Evolutionary conservation across 208 protist species (phyloP).

Genomic region (Porcisia deanei): DNA sequence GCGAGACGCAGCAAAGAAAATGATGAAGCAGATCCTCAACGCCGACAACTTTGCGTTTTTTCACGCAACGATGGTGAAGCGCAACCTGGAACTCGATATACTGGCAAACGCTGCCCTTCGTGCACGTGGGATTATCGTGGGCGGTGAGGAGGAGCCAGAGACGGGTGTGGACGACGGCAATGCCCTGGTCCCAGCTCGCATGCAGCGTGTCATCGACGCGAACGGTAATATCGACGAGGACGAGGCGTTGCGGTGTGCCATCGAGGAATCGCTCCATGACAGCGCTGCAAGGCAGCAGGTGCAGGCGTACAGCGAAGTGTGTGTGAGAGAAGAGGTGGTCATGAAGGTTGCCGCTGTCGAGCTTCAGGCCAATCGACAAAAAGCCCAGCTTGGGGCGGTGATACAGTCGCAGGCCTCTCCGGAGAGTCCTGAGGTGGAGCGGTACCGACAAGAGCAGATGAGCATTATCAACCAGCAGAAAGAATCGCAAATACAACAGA

Average conservation of each 20-base stretch:
- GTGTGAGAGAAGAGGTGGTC: conserved; percentile 73
- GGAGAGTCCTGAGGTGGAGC: conserved; percentile 11
- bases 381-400: conserved; percentile 66
- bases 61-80: conserved; percentile 89
- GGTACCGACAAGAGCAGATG: conserved; percentile 38
- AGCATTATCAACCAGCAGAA: conserved; percentile 48
- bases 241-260: conserved; percentile 67
- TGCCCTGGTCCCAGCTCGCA: conserved; percentile 3
- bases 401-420: conserved; percentile 45
- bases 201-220: conserved; percentile 24
- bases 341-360: conserved; percentile 39
- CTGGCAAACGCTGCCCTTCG: conserved; percentile 55
- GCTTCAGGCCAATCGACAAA: conserved; percentile 58
- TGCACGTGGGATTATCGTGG: conserved; percentile 18
- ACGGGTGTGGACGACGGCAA: conserved; percentile 6
- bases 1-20: conserved; percentile 34
- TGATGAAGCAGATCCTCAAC: conserved; percentile 77
- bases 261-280: conserved; percentile 72
- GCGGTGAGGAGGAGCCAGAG: background rate
- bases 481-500: conserved; percentile 47
- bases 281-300: conserved; percentile 30
- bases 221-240: conserved; percentile 80
- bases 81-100: conserved; percentile 92
- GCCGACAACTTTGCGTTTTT: conserved; percentile 91
- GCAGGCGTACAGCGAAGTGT: conserved; percentile 68